Evolutionary conservation across 148 eudicot species (phyloP).

Genomic region (Camellia japonica): DNA sequence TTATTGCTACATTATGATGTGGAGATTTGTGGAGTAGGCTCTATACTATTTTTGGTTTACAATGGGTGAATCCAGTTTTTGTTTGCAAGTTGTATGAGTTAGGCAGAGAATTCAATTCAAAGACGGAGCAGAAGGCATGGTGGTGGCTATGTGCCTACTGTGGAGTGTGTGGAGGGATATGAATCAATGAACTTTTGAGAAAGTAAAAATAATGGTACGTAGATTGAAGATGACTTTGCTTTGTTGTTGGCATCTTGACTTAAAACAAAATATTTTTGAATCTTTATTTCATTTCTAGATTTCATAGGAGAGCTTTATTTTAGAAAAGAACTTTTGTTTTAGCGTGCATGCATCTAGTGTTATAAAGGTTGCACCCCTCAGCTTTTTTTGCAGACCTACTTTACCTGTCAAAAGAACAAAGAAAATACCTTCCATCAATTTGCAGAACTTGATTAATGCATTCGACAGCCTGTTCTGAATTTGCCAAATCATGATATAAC

Average conservation of each 20-base stretch:
- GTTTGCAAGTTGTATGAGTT: too few relatives aligned
- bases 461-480: constrained; percentile 68
- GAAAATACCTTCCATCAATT: constrained; percentile 70
- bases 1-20: too few relatives aligned
- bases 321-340: not conserved
- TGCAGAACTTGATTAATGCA: constrained; percentile 61
- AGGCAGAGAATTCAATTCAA: not conserved
- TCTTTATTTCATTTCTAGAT: not conserved
- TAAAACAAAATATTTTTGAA: not conserved
- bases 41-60: too few relatives aligned
- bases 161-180: not conserved
- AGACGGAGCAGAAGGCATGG: not conserved
- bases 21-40: too few relatives aligned
- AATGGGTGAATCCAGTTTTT: not conserved
- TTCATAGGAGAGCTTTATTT: not conserved
- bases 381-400: not conserved
- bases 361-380: not conserved
- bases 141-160: not conserved
- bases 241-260: not conserved
- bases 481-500: constrained; percentile 93
- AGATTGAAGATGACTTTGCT: not conserved
- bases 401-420: not conserved
- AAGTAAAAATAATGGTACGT: not conserved
- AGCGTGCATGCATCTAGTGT: not conserved
- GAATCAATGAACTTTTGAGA: not conserved